Evolutionary conservation across 2,329 filamentous ascomycete genomes (phyloP).

Genomic region (Neofusicoccum sp.): DNA sequence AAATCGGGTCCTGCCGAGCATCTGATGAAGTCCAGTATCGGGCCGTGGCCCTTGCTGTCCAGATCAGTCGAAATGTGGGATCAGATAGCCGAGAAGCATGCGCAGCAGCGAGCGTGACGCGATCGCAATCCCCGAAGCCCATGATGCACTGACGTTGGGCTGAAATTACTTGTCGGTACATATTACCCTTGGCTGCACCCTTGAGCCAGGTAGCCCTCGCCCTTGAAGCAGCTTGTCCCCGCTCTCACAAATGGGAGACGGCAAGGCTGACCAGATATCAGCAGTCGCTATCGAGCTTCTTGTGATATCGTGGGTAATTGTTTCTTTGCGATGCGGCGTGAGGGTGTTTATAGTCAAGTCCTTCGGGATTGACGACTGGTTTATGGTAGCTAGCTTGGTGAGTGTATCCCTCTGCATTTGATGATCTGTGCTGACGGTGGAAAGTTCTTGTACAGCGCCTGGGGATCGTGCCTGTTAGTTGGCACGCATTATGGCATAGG

Average conservation of each 20-base stretch:
- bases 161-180: background rate
- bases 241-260: background rate
- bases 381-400: conserved; percentile 42
- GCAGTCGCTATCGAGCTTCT: conserved; percentile 29
- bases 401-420: conserved; percentile 34
- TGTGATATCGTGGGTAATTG: conserved; percentile 40
- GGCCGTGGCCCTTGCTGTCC: background rate
- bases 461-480: conserved; percentile 35
- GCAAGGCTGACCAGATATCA: background rate
- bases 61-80: conserved; percentile 17
- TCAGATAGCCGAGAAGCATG: conserved; percentile 8
- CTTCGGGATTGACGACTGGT: conserved; percentile 46
- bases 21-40: too few species aligned
- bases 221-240: background rate
- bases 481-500: conserved; percentile 42
- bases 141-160: background rate
- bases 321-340: conserved; percentile 42
- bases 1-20: too few species aligned
- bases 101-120: background rate
- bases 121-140: conserved; percentile 7
- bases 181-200: background rate
- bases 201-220: background rate
- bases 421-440: background rate
- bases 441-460: conserved; percentile 43
- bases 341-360: conserved; percentile 38